Conservation (phyloP, 768 basidiomycete genomes). For the Podaxis sp. region DNA sequence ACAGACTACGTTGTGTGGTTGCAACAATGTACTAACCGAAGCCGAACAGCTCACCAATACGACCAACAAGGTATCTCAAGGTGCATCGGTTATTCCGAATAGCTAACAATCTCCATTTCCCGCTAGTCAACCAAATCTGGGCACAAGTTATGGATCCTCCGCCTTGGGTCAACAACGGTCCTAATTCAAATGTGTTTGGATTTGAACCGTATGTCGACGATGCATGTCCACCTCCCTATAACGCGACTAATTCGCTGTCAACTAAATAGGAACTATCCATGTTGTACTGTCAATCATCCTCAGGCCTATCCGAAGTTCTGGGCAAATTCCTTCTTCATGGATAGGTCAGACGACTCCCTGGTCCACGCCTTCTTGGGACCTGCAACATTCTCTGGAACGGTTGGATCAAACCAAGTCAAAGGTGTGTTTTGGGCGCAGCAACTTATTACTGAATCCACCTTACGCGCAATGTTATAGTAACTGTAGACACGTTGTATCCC, state of each 20-base stretch:
- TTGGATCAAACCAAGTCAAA: conserved; percentile 33
- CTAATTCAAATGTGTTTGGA: conserved; percentile 40
- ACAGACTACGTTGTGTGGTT: too few relatives aligned
- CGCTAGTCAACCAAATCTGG: conserved; percentile 41
- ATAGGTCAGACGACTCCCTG: conserved; percentile 27
- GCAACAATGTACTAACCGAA: neutral
- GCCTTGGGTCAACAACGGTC: conserved; percentile 37
- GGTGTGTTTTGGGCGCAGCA: conserved; percentile 19
- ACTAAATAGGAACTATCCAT: conserved; percentile 36
- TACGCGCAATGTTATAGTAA: conserved; percentile 20
- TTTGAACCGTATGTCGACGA: conserved; percentile 35
- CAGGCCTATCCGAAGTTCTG: conserved; percentile 42
- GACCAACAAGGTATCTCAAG: conserved; percentile 36
- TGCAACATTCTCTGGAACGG: conserved; percentile 31
- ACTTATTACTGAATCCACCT: neutral
- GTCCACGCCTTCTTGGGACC: conserved; percentile 39
- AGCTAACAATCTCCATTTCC: neutral
- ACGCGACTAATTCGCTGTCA: neutral
- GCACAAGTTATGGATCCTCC: conserved; percentile 35
- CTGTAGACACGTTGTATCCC: conserved; percentile 37
- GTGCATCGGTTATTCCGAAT: neutral
- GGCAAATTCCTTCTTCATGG: conserved; percentile 37
- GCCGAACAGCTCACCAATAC: conserved; percentile 35
- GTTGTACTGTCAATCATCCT: conserved; percentile 43
- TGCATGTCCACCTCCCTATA: neutral